These are phyloP conservation scores for Pezicula neosporulosa DNA, from an alignment of 2,329 filamentous ascomycete genomes.

Conservation along the genomic window DNA sequence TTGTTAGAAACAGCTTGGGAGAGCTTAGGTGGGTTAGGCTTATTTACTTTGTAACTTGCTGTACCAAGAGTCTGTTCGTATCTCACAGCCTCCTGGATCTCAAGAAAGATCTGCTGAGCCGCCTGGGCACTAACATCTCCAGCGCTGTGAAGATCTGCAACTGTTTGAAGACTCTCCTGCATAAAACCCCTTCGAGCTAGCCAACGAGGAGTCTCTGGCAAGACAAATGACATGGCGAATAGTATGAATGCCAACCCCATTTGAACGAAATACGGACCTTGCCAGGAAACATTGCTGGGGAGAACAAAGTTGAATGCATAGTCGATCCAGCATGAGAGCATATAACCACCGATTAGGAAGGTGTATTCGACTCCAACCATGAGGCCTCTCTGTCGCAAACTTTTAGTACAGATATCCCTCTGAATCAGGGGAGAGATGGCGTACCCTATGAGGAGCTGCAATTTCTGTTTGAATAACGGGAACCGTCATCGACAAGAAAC, in stretches of 20 bases:
- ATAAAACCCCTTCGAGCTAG: conserved; percentile 36
- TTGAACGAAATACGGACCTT: conserved; percentile 28
- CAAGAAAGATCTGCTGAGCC: conserved; percentile 32
- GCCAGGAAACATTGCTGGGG: conserved; percentile 30
- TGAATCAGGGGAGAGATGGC: not conserved
- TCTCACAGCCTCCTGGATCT: conserved; percentile 34
- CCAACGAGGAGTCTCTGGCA: conserved; percentile 37
- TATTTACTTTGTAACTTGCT: conserved; percentile 26
- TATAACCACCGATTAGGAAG: conserved; percentile 33
- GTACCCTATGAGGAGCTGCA: conserved; percentile 27
- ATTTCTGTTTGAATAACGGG: conserved; percentile 33
- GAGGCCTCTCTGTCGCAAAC: conserved; percentile 22
- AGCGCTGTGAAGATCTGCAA: conserved; percentile 36
- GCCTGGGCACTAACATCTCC: conserved; percentile 31
- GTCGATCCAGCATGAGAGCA: conserved; percentile 36
- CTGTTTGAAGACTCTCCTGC: conserved; percentile 34
- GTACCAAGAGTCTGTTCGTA: conserved; percentile 33
- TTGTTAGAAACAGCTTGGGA: not conserved
- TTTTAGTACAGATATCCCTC: not conserved
- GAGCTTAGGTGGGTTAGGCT: not conserved
- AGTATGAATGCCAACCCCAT: conserved; percentile 25
- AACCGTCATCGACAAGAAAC: conserved; percentile 34
- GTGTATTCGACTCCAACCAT: conserved; percentile 38
- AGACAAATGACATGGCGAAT: conserved; percentile 32
- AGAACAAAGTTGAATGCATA: conserved; percentile 34